Evolutionary conservation across 2,329 filamentous ascomycete genomes (phyloP), one percentile per base, ranked within the genome.

Genomic region (Sporothrix mexicana): DNA sequence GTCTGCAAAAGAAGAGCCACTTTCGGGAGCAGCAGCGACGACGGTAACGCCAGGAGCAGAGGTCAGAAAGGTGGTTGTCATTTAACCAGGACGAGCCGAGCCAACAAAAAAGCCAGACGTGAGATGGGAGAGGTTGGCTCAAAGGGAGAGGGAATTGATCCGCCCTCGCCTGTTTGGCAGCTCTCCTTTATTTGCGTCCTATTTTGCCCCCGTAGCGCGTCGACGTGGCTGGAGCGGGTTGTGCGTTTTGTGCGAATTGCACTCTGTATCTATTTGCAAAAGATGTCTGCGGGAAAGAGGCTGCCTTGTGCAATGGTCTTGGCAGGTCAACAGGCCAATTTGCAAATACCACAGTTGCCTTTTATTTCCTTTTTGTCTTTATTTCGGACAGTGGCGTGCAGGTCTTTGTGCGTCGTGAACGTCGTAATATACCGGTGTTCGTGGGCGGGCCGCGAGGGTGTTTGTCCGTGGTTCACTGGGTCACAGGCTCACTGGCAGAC

Each of bases 11-110:
- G 68, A 9, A 61, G 9, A 20, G 57, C 23, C 62, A 45, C 45
- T 23, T 23, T 30, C 66, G 49, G 68, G 57, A 12, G 41, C 57
- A 69, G 72, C 57, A 57, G 66, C 66, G 43, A 53, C 25, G 41
- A 17, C 69, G 70, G 68, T 25, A 55, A 49, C 61, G 61, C 20
- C 61, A 7, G 59, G 41, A 53, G 62, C 36, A 49, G 69, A 55
- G 62, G 62, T 43, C 41, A 69, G 51, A 45, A 64, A 41, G 57
- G 70, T 17, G 64, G 69, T 62, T 57, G 74, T 73, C 73, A 73
- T 75, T 75, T 72, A 73, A 69, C 70, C 68, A 70, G 57, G 45
- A 69, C 69, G 69, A 68, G 69, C 69, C 68, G 72, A 71, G 51
- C 69, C 72, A 69, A 47, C 20, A 36, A 36, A 36, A 36, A 36